These are phyloP conservation scores for Macrolepiota albuminosa DNA, from an alignment of 768 basidiomycete species.

Conservation along the genomic window DNA sequence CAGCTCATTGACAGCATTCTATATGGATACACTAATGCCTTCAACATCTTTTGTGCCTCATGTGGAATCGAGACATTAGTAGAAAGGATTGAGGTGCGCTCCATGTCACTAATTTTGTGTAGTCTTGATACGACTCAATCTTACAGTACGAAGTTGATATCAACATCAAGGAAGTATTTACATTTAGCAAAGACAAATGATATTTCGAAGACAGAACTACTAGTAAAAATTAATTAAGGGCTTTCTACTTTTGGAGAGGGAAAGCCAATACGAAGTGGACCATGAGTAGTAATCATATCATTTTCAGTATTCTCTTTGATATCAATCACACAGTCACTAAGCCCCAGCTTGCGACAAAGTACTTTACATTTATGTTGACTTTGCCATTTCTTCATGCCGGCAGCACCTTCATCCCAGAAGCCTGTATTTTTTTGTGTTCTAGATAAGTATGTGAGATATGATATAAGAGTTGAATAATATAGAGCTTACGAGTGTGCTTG, in stretches of 20 bases:
- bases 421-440: conserved; percentile 1
- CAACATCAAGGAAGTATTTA: conserved; percentile 44
- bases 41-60: conserved; percentile 79
- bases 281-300: too few relatives aligned
- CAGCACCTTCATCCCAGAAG: conserved; percentile 2
- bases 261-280: background rate
- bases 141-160: conserved; percentile 62
- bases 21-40: conserved; percentile 84
- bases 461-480: too few relatives aligned
- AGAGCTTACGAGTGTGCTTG: background rate
- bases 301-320: background rate
- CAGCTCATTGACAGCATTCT: conserved; percentile 89
- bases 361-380: conserved; percentile 8
- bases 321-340: background rate
- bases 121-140: conserved; percentile 10
- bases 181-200: too few relatives aligned
- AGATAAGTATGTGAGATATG: too few relatives aligned
- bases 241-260: background rate
- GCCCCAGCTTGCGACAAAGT: conserved; percentile 1
- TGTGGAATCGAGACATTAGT: conserved; percentile 85
- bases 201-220: too few relatives aligned
- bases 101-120: background rate
- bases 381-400: conserved; percentile 1
- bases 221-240: background rate
- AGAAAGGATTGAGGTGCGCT: conserved; percentile 76